These are phyloP conservation scores for Ceriops decandra DNA, from an alignment of 345 rosid species.

Conservation along the genomic window DNA sequence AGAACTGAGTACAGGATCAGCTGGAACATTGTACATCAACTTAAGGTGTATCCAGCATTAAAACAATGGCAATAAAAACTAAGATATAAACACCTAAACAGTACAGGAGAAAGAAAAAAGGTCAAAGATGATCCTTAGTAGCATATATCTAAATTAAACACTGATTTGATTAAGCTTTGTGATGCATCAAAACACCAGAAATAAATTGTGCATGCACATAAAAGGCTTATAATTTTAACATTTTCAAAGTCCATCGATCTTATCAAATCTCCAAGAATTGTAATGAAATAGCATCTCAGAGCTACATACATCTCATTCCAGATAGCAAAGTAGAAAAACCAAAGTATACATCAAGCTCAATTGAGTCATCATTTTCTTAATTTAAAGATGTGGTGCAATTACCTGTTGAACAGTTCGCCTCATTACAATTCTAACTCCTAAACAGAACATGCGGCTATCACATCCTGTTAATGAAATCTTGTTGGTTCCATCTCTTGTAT, in stretches of 20 bases:
- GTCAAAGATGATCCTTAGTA: too few relatives aligned
- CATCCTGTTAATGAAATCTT: slow-evolving; percentile 21
- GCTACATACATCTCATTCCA: too few relatives aligned
- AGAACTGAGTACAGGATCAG: background rate
- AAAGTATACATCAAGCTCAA: background rate
- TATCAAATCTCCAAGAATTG: too few relatives aligned
- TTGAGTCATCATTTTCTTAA: background rate
- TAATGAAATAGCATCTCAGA: too few relatives aligned
- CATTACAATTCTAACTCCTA: slow-evolving; percentile 31
- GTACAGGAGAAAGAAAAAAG: too few relatives aligned
- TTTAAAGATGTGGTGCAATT: background rate
- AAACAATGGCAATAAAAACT: background rate
- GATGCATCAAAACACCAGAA: too few relatives aligned
- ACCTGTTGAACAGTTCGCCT: slow-evolving; percentile 25
- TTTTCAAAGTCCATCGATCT: too few relatives aligned
- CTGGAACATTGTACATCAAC: background rate
- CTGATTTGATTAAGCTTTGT: too few relatives aligned
- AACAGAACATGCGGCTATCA: slow-evolving; percentile 31
- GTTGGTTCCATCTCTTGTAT: slow-evolving; percentile 22
- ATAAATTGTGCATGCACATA: too few relatives aligned
- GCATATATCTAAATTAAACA: too few relatives aligned
- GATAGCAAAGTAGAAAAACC: background rate
- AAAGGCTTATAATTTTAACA: too few relatives aligned
- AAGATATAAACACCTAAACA: too few relatives aligned
- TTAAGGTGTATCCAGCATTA: background rate